Percentiles rank a stretch among this genome's conserved stretches.
Evolutionary conservation across 257 asterid species (phyloP).

Genomic region (Thymus mandschuricus): DNA sequence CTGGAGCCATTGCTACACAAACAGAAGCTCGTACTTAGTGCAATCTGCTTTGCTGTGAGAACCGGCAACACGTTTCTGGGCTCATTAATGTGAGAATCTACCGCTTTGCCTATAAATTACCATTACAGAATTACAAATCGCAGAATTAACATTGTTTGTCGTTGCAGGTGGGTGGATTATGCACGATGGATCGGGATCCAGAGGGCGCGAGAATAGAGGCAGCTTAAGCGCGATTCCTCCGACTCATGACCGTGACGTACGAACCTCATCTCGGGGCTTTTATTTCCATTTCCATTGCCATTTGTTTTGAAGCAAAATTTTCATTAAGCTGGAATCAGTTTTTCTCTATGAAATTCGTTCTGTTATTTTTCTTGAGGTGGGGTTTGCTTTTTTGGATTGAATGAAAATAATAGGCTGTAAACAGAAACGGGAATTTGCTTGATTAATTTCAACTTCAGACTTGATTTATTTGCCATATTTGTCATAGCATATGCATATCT

Average conservation of each 20-base stretch:
- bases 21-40: constrained; percentile 73
- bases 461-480: background rate
- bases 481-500: background rate
- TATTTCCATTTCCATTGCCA: constrained; percentile 1
- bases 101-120: background rate
- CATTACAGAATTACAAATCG: too few relatives aligned
- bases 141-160: background rate
- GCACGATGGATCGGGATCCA: constrained; percentile 91
- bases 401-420: constrained; percentile 14
- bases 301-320: background rate
- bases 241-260: background rate
- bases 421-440: constrained; percentile 10
- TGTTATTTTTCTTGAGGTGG: background rate
- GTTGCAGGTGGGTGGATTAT: constrained; percentile 94
- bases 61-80: constrained; percentile 98
- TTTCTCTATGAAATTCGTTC: background rate
- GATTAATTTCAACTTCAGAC: constrained; percentile 1
- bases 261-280: background rate
- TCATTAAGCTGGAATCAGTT: constrained; percentile 5
- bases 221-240: constrained; percentile 9
- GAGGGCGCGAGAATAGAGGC: constrained; percentile 56
- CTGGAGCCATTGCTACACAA: constrained; percentile 89
- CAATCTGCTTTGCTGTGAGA: constrained; percentile 81
- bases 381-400: background rate
- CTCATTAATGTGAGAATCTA: constrained; percentile 68